These are phyloP conservation scores for Cladosporium sp. DNA, from an alignment of 2,329 filamentous ascomycete genomes.

Conservation along the genomic window DNA sequence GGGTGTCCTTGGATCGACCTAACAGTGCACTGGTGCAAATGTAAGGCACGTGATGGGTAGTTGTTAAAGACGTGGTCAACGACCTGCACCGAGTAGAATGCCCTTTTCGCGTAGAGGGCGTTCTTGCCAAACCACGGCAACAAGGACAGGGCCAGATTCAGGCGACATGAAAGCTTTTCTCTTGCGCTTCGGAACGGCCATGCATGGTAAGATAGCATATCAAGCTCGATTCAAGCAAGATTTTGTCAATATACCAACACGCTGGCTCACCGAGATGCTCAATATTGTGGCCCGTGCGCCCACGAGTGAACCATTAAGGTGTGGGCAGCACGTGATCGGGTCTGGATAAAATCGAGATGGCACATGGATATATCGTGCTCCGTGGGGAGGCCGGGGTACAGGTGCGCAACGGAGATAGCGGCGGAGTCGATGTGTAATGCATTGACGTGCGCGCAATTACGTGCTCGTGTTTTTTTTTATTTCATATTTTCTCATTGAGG, in stretches of 20 bases:
- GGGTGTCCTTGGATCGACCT: too few species aligned
- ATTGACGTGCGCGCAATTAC: background rate
- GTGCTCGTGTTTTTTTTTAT: background rate
- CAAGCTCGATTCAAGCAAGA: background rate
- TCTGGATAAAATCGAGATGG: background rate
- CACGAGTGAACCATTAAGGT: background rate
- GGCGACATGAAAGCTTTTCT: background rate
- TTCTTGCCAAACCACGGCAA: background rate
- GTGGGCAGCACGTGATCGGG: background rate
- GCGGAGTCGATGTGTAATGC: slow-evolving; percentile 3
- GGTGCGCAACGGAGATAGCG: slow-evolving; percentile 1
- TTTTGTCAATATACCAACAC: background rate
- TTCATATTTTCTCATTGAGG: background rate
- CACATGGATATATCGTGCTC: background rate
- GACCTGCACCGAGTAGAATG: background rate
- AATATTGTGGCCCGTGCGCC: background rate
- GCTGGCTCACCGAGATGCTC: background rate
- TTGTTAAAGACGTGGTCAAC: background rate
- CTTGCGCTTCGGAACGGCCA: background rate
- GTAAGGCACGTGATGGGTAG: background rate
- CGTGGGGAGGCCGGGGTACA: slow-evolving; percentile 7
- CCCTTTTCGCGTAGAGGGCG: too few species aligned
- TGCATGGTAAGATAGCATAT: background rate
- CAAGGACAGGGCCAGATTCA: background rate
- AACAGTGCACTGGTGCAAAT: background rate